Conservation (phyloP, 176 grass and related monocot genomes). For the Triticum dicoccoides region DNA sequence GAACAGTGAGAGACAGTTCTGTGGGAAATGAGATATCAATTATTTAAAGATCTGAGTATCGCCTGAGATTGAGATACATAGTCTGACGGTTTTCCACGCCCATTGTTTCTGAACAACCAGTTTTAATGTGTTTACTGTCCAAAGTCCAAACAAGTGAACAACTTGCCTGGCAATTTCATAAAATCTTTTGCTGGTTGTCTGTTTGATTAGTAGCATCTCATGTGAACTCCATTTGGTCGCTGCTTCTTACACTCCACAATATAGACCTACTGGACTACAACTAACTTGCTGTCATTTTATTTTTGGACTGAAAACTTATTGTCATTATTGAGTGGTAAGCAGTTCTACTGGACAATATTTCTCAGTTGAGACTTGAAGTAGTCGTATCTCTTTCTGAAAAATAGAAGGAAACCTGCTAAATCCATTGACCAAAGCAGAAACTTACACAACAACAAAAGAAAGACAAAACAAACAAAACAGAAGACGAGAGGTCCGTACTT, state of each 20-base stretch:
- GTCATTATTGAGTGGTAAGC: neutral
- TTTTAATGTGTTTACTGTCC: neutral
- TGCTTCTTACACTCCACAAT: neutral
- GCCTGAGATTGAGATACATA: neutral
- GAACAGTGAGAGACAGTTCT: neutral
- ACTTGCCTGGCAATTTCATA: conserved; percentile 19
- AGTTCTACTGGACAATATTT: neutral
- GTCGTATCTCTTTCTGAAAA: neutral
- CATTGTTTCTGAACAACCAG: neutral
- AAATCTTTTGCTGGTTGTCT: neutral
- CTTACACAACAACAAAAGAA: neutral
- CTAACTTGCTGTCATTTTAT: neutral
- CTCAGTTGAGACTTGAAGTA: neutral
- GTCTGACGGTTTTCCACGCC: neutral
- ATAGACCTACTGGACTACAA: neutral
- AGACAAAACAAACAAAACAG: neutral
- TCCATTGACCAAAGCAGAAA: neutral
- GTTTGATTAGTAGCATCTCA: conserved; percentile 14
- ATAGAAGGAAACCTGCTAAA: neutral
- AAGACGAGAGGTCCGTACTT: neutral
- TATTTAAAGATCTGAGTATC: neutral
- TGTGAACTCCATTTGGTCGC: neutral
- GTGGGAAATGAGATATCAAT: neutral
- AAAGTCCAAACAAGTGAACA: neutral
- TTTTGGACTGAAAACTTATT: neutral